Evolutionary conservation across 176 grass and related monocot genomes (phyloP).

Genomic region (Panicum miliaceum): DNA sequence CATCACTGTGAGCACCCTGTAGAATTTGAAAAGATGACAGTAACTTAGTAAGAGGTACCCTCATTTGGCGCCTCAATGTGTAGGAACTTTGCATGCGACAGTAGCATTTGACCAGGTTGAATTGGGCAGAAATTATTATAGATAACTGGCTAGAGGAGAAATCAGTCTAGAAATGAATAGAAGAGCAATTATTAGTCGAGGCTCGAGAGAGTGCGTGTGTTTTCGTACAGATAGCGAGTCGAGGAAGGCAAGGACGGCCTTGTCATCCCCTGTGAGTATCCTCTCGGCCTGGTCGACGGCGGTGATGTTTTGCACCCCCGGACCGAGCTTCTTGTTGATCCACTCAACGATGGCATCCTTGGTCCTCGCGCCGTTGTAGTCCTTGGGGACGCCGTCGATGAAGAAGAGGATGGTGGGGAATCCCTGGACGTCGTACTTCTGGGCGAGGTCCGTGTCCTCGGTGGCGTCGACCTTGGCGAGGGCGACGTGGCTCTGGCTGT

Average conservation of each 20-base stretch:
- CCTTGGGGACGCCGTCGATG: slow-evolving; percentile 80
- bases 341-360: slow-evolving; percentile 80
- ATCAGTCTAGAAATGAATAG: too few species aligned
- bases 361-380: slow-evolving; percentile 68
- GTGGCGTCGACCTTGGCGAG: slow-evolving; percentile 94
- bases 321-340: slow-evolving; percentile 95
- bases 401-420: slow-evolving; percentile 90
- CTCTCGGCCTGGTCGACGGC: slow-evolving; percentile 65
- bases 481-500: slow-evolving; percentile 50
- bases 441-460: slow-evolving; percentile 78
- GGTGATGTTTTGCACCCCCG: slow-evolving; percentile 75
- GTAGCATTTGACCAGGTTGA: too few species aligned
- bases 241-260: slow-evolving; percentile 66
- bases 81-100: too few species aligned
- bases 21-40: slow-evolving; percentile 23
- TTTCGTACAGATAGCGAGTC: slow-evolving; percentile 64
- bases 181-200: too few species aligned
- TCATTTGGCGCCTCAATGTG: too few species aligned
- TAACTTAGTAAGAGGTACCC: too few species aligned
- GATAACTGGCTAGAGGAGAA: too few species aligned
- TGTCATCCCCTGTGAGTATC: slow-evolving; percentile 67
- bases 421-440: slow-evolving; percentile 77
- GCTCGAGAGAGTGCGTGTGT: too few species aligned
- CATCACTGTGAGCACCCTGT: slow-evolving; percentile 69
- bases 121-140: too few species aligned